Conservation (phyloP, 768 basidiomycete species). For the Tulasnella sp. region DNA sequence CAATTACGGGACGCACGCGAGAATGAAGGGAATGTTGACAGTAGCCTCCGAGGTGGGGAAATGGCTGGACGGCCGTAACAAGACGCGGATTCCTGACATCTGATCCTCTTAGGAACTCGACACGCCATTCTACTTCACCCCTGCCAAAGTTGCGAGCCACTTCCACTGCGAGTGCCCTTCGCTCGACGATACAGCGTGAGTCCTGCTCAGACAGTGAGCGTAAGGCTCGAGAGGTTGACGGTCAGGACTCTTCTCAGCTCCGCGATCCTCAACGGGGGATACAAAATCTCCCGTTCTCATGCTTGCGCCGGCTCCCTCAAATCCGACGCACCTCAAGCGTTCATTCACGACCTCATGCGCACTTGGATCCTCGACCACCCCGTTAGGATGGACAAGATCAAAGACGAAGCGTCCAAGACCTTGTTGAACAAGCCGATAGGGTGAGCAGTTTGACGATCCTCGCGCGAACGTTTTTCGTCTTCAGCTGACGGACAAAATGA, state of each 20-base stretch:
- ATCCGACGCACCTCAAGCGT: constrained; percentile 72
- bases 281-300: constrained; percentile 88
- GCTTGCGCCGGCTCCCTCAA: constrained; percentile 88
- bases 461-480: not conserved
- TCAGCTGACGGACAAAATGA: constrained; percentile 24
- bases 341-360: constrained; percentile 81
- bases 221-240: not conserved
- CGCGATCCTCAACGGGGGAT: constrained; percentile 84
- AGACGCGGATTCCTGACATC: not conserved
- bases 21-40: constrained; percentile 96
- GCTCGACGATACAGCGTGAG: constrained; percentile 74
- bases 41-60: constrained; percentile 78
- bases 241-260: constrained; percentile 56
- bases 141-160: constrained; percentile 71
- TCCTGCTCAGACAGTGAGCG: constrained; percentile 33
- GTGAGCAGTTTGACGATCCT: constrained; percentile 49
- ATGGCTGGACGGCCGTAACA: not conserved
- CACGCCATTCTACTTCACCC: constrained; percentile 85
- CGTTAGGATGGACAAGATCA: constrained; percentile 81
- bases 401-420: constrained; percentile 67
- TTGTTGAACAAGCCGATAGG: constrained; percentile 69
- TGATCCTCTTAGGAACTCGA: constrained; percentile 63
- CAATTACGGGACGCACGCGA: constrained; percentile 72
- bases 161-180: constrained; percentile 84
- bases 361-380: constrained; percentile 84